Conservation (phyloP, 2,329 filamentous ascomycete species). For the Colletotrichum gigasporum region DNA sequence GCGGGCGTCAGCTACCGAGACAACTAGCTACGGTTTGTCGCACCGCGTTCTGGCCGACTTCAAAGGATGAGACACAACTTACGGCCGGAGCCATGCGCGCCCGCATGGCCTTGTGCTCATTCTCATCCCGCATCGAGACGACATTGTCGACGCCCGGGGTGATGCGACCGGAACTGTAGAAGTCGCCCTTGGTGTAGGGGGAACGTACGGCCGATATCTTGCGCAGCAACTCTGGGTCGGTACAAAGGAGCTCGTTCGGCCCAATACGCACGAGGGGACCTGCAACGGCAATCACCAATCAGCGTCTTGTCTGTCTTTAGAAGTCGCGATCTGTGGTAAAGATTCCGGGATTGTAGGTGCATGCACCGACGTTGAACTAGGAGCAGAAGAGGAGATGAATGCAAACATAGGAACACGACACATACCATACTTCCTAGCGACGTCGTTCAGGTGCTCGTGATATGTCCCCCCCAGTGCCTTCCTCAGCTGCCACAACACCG, state of each 20-base stretch:
- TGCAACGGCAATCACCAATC: conserved; percentile 10
- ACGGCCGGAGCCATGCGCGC: conserved; percentile 55
- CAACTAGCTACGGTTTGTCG: background rate
- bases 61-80: conserved; percentile 30
- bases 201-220: conserved; percentile 46
- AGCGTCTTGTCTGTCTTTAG: conserved; percentile 17
- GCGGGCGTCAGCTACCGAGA: background rate
- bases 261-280: conserved; percentile 52
- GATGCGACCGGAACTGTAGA: conserved; percentile 48
- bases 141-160: conserved; percentile 46
- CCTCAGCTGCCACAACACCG: conserved; percentile 38
- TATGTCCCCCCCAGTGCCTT: conserved; percentile 36
- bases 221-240: conserved; percentile 45
- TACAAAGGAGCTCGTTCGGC: conserved; percentile 51
- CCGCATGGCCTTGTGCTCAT: conserved; percentile 48
- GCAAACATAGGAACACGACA: background rate
- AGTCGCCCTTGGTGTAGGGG: conserved; percentile 46
- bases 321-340: background rate
- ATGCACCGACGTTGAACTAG: background rate
- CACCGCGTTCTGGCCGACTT: background rate
- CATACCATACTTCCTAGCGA: conserved; percentile 33
- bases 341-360: background rate
- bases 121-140: conserved; percentile 45
- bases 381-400: too few species aligned
- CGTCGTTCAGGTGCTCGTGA: conserved; percentile 39